Conservation (phyloP, 2,329 filamentous ascomycete genomes). For the Trichoderma arundinaceum region DNA sequence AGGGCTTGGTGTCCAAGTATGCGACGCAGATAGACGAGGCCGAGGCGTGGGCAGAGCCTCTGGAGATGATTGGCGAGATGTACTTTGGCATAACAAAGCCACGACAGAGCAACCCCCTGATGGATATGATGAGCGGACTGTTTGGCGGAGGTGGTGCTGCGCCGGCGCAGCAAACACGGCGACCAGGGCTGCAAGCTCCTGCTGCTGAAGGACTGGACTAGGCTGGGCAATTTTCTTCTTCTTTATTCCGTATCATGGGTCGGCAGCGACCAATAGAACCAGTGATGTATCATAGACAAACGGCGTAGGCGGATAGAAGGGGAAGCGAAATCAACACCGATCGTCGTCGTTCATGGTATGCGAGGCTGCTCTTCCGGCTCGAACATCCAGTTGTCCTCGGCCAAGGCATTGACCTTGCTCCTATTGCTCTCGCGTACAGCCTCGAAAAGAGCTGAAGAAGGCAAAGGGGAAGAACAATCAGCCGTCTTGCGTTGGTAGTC, state of each 20-base stretch:
- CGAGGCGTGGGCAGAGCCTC: slow-evolving; percentile 76
- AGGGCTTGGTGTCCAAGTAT: slow-evolving; percentile 83
- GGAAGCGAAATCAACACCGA: slow-evolving; percentile 23
- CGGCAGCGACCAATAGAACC: slow-evolving; percentile 9
- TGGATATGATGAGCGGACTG: slow-evolving; percentile 98
- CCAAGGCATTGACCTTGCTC: slow-evolving; percentile 73
- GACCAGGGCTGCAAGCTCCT: slow-evolving; percentile 56
- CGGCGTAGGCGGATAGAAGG: slow-evolving; percentile 31
- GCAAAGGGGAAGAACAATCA: neutral
- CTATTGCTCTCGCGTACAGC: slow-evolving; percentile 72
- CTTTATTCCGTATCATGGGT: slow-evolving; percentile 11
- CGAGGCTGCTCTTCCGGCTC: slow-evolving; percentile 67
- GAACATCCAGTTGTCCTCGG: slow-evolving; percentile 92
- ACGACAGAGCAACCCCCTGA: slow-evolving; percentile 85
- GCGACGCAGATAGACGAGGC: slow-evolving; percentile 76
- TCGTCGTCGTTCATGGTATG: slow-evolving; percentile 36
- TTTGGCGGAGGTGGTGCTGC: slow-evolving; percentile 74
- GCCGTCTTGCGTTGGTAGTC: neutral
- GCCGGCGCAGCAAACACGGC: slow-evolving; percentile 47
- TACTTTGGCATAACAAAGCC: slow-evolving; percentile 94
- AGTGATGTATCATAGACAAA: slow-evolving; percentile 39
- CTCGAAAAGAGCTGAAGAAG: slow-evolving; percentile 67
- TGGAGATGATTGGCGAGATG: slow-evolving; percentile 91
- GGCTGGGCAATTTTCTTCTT: slow-evolving; percentile 13
- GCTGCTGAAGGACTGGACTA: slow-evolving; percentile 66